Percentiles rank a stretch among this genome's conserved stretches.
Evolutionary conservation across 257 asterid genomes (phyloP).

Genomic region (Scutellaria baicalensis): DNA sequence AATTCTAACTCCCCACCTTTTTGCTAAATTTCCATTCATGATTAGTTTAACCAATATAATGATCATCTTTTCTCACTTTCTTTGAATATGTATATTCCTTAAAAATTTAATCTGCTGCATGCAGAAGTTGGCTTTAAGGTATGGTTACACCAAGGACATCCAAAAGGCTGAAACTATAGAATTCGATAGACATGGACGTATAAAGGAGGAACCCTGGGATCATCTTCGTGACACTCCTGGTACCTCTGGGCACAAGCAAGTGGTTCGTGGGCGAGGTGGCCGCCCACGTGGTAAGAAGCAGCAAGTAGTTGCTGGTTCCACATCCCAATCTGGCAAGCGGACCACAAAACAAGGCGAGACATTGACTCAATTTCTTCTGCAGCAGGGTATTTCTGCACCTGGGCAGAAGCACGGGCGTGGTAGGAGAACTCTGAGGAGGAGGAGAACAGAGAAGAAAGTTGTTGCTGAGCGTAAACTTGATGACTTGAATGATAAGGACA

Average conservation of each 20-base stretch:
- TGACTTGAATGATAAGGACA: conserved; percentile 17
- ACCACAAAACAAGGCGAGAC: conserved; percentile 35
- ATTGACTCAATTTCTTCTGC: conserved; percentile 50
- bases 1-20: background rate
- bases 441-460: conserved; percentile 50
- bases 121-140: conserved; percentile 48
- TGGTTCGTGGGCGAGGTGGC: conserved; percentile 48
- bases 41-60: background rate
- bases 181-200: conserved; percentile 33
- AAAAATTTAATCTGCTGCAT: background rate
- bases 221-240: conserved; percentile 35
- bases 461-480: conserved; percentile 31
- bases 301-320: conserved; percentile 34
- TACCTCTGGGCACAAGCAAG: conserved; percentile 47
- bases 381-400: conserved; percentile 46
- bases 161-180: conserved; percentile 47
- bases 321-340: conserved; percentile 34
- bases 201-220: conserved; percentile 49
- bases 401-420: conserved; percentile 77
- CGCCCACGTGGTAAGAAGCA: conserved; percentile 62
- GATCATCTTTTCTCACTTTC: background rate
- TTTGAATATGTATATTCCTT: background rate
- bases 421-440: conserved; percentile 60
- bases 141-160: conserved; percentile 33
- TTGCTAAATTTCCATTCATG: background rate